Conservation (phyloP, 352 stramenopile species). For the Globisporangium mamillatum region DNA sequence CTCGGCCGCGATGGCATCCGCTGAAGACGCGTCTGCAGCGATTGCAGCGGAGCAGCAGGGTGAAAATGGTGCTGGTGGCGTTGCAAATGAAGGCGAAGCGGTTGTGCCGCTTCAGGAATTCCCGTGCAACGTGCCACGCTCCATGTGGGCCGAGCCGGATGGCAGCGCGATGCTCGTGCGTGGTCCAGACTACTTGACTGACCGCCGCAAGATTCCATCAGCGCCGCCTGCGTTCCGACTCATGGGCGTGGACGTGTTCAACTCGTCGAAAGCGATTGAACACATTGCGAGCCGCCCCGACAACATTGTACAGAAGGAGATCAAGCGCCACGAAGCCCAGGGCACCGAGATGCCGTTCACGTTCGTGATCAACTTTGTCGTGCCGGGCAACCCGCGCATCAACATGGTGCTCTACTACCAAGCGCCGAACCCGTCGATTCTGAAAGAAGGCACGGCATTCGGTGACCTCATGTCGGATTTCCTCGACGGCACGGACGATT, state of each 20-base stretch:
- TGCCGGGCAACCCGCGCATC: conserved; percentile 58
- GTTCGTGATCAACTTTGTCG: conserved; percentile 78
- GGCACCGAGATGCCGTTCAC: conserved; percentile 73
- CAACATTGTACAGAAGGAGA: conserved; percentile 61
- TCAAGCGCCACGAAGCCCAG: conserved; percentile 51
- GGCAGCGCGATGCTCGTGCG: conserved; percentile 67
- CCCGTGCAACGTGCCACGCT: conserved; percentile 50
- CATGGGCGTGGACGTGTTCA: conserved; percentile 63
- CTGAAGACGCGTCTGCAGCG: conserved; percentile 13
- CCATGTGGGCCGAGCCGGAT: conserved; percentile 71
- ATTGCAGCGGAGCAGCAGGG: neutral
- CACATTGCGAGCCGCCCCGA: conserved; percentile 58
- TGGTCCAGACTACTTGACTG: conserved; percentile 61
- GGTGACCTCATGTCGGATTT: conserved; percentile 75
- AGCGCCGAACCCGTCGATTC: conserved; percentile 39
- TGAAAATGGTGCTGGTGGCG: neutral
- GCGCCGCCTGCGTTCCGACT: conserved; percentile 63
- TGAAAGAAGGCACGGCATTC: conserved; percentile 58
- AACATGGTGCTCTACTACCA: conserved; percentile 77
- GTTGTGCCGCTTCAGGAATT: conserved; percentile 38
- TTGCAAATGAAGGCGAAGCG: neutral
- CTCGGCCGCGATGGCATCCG: conserved; percentile 33
- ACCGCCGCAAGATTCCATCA: conserved; percentile 72
- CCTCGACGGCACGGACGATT: conserved; percentile 69
- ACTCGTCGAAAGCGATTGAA: conserved; percentile 49